Evolutionary conservation across 129 eudicot species (phyloP), one percentile per base, ranked within the genome.

Genomic region (Ambrosia artemisiifolia): DNA sequence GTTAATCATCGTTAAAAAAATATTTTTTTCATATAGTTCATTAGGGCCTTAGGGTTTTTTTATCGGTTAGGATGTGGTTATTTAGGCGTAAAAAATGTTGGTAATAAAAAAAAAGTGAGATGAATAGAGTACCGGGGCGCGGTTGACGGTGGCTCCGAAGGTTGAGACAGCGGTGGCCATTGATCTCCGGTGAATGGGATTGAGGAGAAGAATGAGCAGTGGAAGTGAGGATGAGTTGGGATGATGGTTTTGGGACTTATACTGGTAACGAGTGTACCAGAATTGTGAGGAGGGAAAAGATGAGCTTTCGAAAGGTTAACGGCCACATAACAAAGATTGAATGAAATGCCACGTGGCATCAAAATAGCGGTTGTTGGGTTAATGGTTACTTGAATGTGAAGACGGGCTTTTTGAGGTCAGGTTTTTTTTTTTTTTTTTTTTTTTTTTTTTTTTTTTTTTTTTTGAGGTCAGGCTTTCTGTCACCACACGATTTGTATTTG

Each of bases 161-260:
- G 81, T 63, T 51, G 81, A 62, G 28, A 70, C 73, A 59, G 82
- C 67, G 77, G 82, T 46, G 33, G 82, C 82, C 82, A 78, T 78
- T 75, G 76, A 20, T 67, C 69, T 57, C 75, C 62, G 69, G 35
- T n/a, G 40, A 47, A 47, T 32, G 11, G 2, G 42, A 18, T 0
- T 19, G 44, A 18, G 33, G 47, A 16, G 89, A 83, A 33, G 98
- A 86, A 35, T 6, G 82, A 82, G 91, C 77, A 83, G 73, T 83
- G 85, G 87, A 6, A 72, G 81, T 35, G 98, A 88, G 65, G 75
- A 85, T 33, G 87, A 87, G 5, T 40, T 2, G 43, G 67, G 70
- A 42, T 36, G 55, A 32, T 56, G 62, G 74, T 67, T 67, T 42
- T 30, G 80, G 61, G 75, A 60, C 55, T 77, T 77, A 77, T 77